These are phyloP conservation scores for Sanguinoderma infundibulare DNA, from an alignment of 1,284 basidiomycete genomes.

Conservation along the genomic window DNA sequence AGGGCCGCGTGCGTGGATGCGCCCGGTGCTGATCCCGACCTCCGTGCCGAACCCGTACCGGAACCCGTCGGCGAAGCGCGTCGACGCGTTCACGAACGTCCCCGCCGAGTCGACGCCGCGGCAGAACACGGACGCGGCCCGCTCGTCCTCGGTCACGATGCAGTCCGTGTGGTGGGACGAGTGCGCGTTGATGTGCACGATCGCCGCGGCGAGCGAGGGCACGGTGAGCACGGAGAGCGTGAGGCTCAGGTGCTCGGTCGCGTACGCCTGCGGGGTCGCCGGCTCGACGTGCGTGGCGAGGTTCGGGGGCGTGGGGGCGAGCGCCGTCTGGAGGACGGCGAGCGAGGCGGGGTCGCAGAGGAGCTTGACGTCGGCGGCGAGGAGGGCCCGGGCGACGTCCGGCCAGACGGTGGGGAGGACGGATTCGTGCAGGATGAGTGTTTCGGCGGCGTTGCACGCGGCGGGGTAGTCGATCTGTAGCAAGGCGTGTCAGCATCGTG, in stretches of 20 bases:
- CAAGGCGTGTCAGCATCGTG: neutral
- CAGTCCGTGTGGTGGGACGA: constrained; percentile 96
- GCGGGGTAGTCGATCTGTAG: constrained; percentile 90
- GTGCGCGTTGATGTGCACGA: constrained; percentile 90
- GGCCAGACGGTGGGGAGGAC: constrained; percentile 81
- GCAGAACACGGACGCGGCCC: constrained; percentile 77
- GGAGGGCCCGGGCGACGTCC: constrained; percentile 73
- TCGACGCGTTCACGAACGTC: constrained; percentile 93
- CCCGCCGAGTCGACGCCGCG: constrained; percentile 91
- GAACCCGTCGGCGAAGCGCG: constrained; percentile 97
- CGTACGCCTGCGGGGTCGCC: constrained; percentile 70
- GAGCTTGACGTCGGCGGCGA: constrained; percentile 74
- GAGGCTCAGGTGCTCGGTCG: constrained; percentile 88
- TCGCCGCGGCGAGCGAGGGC: constrained; percentile 73
- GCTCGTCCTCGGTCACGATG: constrained; percentile 86
- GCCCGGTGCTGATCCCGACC: constrained; percentile 96
- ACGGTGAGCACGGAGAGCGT: constrained; percentile 83
- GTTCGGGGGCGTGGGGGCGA: constrained; percentile 40
- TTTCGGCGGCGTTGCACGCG: constrained; percentile 95
- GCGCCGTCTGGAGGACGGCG: constrained; percentile 46
- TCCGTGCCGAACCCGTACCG: constrained; percentile 98
- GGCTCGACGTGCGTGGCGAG: constrained; percentile 53
- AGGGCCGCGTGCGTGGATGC: constrained; percentile 96
- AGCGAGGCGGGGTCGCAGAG: constrained; percentile 79
- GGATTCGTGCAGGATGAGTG: constrained; percentile 82